Percentiles rank a stretch among this genome's conserved stretches.
Conservation (phyloP, 305 asterid species). For the Rubia peregrina region DNA sequence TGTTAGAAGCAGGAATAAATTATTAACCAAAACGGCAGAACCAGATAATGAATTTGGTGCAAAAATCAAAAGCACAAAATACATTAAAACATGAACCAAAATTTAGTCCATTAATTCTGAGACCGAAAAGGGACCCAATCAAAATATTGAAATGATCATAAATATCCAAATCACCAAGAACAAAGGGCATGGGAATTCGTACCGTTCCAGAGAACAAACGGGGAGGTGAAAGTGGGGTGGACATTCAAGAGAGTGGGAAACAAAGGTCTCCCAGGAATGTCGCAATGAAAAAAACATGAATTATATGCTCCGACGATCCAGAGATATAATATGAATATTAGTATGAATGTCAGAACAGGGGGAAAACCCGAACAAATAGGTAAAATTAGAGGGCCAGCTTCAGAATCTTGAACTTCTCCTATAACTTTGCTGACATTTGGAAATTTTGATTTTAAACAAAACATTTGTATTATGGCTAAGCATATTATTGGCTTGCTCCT, state of each 20-base stretch:
- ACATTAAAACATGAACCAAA: background rate
- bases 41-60: background rate
- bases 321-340: background rate
- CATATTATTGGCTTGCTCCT: too few species aligned
- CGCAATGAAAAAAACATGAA: conserved; percentile 11
- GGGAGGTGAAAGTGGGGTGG: background rate
- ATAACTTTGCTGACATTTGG: background rate
- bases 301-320: background rate
- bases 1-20: background rate
- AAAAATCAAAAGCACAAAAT: background rate
- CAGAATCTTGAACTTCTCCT: background rate
- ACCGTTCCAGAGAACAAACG: background rate
- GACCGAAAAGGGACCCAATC: too few species aligned
- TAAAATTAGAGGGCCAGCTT: background rate
- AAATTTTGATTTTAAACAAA: background rate
- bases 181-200: background rate
- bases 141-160: background rate
- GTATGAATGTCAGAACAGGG: background rate
- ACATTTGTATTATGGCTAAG: background rate
- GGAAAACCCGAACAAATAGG: background rate
- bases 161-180: background rate
- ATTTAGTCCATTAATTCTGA: conserved; percentile 1
- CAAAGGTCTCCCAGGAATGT: conserved; percentile 6
- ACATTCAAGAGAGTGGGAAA: background rate
- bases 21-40: background rate